Conservation (phyloP, 2,329 filamentous ascomycete species). For the Aureobasidium sp. region DNA sequence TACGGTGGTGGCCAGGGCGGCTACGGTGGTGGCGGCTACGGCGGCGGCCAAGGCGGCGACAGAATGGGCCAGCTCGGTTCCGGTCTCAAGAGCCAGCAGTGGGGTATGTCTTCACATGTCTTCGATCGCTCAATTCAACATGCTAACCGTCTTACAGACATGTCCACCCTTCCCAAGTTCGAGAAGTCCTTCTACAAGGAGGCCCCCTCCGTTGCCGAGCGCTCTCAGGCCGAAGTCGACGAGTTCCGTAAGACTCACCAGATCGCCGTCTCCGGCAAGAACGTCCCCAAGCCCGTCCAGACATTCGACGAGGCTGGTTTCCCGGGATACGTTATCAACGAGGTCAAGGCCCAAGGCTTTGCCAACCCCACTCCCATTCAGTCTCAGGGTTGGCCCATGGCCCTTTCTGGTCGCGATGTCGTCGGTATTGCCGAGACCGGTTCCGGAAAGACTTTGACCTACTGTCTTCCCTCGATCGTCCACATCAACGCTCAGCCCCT, state of each 20-base stretch:
- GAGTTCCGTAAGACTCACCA: slow-evolving; percentile 79
- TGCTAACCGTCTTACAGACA: slow-evolving; percentile 50
- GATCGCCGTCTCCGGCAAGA: slow-evolving; percentile 71
- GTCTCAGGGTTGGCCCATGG: slow-evolving; percentile 98
- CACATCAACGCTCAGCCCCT: slow-evolving; percentile 99
- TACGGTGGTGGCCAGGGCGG: slow-evolving; percentile 24
- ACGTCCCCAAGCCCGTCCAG: slow-evolving; percentile 89
- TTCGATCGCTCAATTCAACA: slow-evolving; percentile 11
- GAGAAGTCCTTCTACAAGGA: slow-evolving; percentile 99
- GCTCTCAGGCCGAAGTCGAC: slow-evolving; percentile 72
- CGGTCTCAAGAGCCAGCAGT: slow-evolving; percentile 78
- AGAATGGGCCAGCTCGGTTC: slow-evolving; percentile 89
- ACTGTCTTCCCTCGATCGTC: slow-evolving; percentile 95
- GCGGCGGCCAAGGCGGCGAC: slow-evolving; percentile 62
- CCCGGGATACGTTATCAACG: slow-evolving; percentile 92
- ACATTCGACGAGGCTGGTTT: slow-evolving; percentile 98
- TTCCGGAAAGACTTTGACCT: slow-evolving; percentile 97
- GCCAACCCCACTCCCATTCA: slow-evolving; percentile 90
- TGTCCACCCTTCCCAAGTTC: slow-evolving; percentile 79
- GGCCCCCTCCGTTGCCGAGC: slow-evolving; percentile 66
- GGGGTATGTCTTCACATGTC: slow-evolving; percentile 55
- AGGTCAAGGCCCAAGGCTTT: slow-evolving; percentile 98
- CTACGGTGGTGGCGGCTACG: slow-evolving; percentile 30
- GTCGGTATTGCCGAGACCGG: slow-evolving; percentile 99
- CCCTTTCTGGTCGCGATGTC: slow-evolving; percentile 92